A percentile compares a stretch with the other conserved stretches of the same genome.
These are phyloP conservation scores for Hygrophoropsis aurantiaca DNA, from an alignment of 768 basidiomycete genomes.

Conservation along the genomic window DNA sequence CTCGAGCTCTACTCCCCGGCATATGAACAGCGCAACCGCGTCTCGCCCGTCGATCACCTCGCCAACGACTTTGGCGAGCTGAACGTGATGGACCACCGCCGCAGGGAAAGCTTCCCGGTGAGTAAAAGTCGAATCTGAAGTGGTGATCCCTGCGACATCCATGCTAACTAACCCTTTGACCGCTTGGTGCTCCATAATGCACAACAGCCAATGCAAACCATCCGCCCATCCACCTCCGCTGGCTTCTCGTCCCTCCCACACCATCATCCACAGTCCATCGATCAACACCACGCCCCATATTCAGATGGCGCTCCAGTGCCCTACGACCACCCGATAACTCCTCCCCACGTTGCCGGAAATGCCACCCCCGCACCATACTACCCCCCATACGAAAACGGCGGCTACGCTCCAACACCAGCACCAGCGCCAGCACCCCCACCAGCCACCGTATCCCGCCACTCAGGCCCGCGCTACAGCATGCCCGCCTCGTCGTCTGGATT, in stretches of 20 bases:
- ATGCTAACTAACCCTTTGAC: too few relatives aligned
- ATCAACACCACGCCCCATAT: conserved; percentile 34
- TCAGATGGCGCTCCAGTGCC: conserved; percentile 30
- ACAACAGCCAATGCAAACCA: conserved; percentile 38
- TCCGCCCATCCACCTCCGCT: conserved; percentile 36
- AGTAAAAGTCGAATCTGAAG: too few relatives aligned
- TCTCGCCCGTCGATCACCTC: conserved; percentile 51
- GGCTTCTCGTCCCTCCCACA: conserved; percentile 33
- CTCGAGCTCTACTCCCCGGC: conserved; percentile 73
- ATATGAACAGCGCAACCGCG: conserved; percentile 57
- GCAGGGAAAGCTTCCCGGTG: conserved; percentile 63
- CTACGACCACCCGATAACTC: conserved; percentile 41
- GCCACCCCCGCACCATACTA: conserved; percentile 44
- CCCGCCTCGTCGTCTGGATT: conserved; percentile 71
- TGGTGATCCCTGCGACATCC: too few relatives aligned
- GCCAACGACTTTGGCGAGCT: conserved; percentile 68
- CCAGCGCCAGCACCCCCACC: too few relatives aligned
- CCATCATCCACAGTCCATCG: conserved; percentile 38
- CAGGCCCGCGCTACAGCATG: conserved; percentile 66
- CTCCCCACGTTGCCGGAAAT: conserved; percentile 32
- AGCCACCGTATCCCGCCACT: conserved; percentile 31
- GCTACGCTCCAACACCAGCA: too few relatives aligned
- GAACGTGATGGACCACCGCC: conserved; percentile 47
- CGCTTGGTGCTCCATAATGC: conserved; percentile 10
- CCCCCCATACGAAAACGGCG: conserved; percentile 43